Conservation (phyloP, 2,329 filamentous ascomycete species). For the Aspergillus unguis region DNA sequence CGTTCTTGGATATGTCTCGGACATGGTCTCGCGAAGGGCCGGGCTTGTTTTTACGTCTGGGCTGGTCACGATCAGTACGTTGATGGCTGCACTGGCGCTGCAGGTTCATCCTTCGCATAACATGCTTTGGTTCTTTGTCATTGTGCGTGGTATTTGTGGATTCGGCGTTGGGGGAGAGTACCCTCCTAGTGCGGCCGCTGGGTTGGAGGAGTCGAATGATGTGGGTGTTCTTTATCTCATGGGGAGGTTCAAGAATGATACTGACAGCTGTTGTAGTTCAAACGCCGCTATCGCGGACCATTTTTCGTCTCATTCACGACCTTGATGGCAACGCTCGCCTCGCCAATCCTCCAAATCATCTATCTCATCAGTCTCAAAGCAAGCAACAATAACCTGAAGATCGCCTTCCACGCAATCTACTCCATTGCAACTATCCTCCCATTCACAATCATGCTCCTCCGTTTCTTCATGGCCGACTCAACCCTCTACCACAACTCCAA, state of each 20-base stretch:
- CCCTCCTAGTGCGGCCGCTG: conserved; percentile 37
- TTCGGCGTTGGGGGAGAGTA: conserved; percentile 41
- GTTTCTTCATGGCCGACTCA: conserved; percentile 35
- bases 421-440: conserved; percentile 34
- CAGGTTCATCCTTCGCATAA: conserved; percentile 32
- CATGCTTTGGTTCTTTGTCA: conserved; percentile 39
- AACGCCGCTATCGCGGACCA: conserved; percentile 29
- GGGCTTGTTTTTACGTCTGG: conserved; percentile 30
- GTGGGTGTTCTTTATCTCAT: conserved; percentile 11
- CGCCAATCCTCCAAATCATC: conserved; percentile 35
- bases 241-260: neutral
- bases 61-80: conserved; percentile 26
- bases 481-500: conserved; percentile 33
- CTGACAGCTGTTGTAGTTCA: conserved; percentile 13
- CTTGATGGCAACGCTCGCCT: conserved; percentile 34
- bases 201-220: conserved; percentile 35
- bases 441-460: conserved; percentile 30
- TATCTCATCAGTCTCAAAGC: conserved; percentile 36
- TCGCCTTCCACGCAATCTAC: conserved; percentile 31
- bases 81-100: conserved; percentile 38
- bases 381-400: conserved; percentile 33
- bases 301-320: conserved; percentile 37
- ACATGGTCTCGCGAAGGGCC: conserved; percentile 27
- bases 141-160: conserved; percentile 36
- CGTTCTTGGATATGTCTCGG: conserved; percentile 27